Evolutionary conservation across 495 filamentous ascomycete genomes (phyloP).

Genomic region (Peziza echinospora): DNA sequence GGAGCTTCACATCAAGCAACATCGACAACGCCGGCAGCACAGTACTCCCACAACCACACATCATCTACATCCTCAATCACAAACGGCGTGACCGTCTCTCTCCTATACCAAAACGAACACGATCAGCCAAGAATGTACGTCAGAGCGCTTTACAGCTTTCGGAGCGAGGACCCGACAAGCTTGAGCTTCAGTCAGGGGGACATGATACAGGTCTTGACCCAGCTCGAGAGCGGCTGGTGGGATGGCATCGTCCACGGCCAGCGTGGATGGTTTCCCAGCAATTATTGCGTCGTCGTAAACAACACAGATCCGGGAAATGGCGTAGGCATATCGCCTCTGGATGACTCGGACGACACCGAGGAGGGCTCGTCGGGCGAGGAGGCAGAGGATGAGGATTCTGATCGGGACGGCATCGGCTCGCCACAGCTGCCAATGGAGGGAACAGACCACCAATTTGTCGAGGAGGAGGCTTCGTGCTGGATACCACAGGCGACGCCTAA

Average conservation of each 20-base stretch:
- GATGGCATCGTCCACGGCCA: slow-evolving; percentile 87
- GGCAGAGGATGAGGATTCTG: slow-evolving; percentile 46
- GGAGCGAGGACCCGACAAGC: slow-evolving; percentile 88
- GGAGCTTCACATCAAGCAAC: not conserved
- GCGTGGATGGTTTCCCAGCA: slow-evolving; percentile 96
- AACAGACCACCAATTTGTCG: slow-evolving; percentile 37
- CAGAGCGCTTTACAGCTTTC: slow-evolving; percentile 89
- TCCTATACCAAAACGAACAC: slow-evolving; percentile 2
- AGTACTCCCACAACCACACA: not conserved
- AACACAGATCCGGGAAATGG: slow-evolving; percentile 42
- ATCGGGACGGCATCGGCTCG: slow-evolving; percentile 35
- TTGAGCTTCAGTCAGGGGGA: slow-evolving; percentile 90
- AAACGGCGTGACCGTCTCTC: not conserved
- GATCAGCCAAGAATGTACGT: slow-evolving; percentile 62
- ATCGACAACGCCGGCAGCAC: not conserved
- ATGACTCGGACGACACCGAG: slow-evolving; percentile 32
- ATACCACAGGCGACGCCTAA: slow-evolving; percentile 93
- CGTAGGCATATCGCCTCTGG: slow-evolving; percentile 11
- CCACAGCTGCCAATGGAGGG: slow-evolving; percentile 44
- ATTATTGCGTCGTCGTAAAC: slow-evolving; percentile 75
- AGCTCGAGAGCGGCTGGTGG: slow-evolving; percentile 97
- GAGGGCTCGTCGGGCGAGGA: slow-evolving; percentile 49
- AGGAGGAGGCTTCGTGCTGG: slow-evolving; percentile 90
- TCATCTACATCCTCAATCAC: not conserved
- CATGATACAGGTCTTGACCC: slow-evolving; percentile 92